These are phyloP conservation scores for Ormosia emarginata DNA, from an alignment of 306 rosid genomes.

Conservation along the genomic window DNA sequence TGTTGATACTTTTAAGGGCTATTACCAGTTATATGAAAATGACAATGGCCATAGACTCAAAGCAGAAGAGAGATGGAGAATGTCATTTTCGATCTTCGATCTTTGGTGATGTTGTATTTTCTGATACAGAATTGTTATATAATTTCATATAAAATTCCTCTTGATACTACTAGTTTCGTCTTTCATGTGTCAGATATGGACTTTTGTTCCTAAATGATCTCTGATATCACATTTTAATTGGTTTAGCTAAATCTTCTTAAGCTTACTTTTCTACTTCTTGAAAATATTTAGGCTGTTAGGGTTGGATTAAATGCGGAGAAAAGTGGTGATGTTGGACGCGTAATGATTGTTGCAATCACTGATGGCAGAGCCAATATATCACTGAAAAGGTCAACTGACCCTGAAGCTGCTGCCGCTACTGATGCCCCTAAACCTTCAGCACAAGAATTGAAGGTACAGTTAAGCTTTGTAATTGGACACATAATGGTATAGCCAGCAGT, in stretches of 20 bases:
- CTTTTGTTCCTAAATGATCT: not conserved
- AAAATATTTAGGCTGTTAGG: constrained; percentile 72
- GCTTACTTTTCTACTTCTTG: constrained; percentile 29
- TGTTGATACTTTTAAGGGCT: not conserved
- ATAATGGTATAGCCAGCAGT: not conserved
- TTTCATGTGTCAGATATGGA: constrained; percentile 13
- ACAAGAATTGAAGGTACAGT: constrained; percentile 78
- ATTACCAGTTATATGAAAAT: constrained; percentile 10
- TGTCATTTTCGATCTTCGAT: constrained; percentile 12
- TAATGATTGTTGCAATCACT: constrained; percentile 94
- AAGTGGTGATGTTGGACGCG: constrained; percentile 94
- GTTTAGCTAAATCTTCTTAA: not conserved
- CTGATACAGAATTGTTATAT: not conserved
- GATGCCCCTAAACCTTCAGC: constrained; percentile 83
- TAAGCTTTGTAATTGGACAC: constrained; percentile 16
- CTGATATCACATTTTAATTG: not conserved
- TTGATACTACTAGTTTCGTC: not conserved
- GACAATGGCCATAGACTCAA: not conserved
- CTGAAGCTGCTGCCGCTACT: constrained; percentile 58
- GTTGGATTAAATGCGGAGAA: constrained; percentile 98
- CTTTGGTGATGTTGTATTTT: not conserved
- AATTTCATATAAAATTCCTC: not conserved
- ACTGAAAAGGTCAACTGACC: constrained; percentile 83
- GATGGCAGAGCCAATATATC: constrained; percentile 98
- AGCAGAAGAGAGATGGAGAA: constrained; percentile 6